These are phyloP conservation scores for Globisporangium nodosum DNA, from an alignment of 352 stramenopile genomes.

Conservation along the genomic window DNA sequence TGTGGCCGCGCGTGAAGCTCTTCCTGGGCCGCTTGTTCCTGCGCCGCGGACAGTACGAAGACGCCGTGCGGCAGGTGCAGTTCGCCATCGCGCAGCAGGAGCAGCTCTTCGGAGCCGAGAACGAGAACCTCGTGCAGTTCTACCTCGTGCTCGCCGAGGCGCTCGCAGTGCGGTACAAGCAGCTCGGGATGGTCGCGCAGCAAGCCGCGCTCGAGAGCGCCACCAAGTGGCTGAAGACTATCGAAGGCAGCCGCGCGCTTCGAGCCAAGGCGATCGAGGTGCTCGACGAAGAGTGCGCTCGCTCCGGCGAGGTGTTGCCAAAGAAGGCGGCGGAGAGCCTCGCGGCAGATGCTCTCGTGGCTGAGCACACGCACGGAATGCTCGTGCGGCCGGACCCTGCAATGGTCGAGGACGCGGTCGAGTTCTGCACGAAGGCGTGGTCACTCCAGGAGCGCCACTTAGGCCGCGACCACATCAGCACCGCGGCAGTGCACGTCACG, in stretches of 20 bases:
- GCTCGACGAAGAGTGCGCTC: constrained; percentile 19
- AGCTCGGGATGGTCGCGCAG: constrained; percentile 34
- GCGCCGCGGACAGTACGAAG: constrained; percentile 48
- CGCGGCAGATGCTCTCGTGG: constrained; percentile 29
- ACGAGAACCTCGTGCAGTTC: constrained; percentile 32
- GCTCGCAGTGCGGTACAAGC: constrained; percentile 46
- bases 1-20: constrained; percentile 39
- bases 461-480: constrained; percentile 50
- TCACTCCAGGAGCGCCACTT: constrained; percentile 41
- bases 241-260: constrained; percentile 37
- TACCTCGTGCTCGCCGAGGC: constrained; percentile 54
- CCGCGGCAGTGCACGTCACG: constrained; percentile 37
- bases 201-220: constrained; percentile 37
- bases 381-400: constrained; percentile 20
- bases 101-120: constrained; percentile 21
- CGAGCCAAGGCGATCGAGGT: constrained; percentile 38
- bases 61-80: constrained; percentile 40
- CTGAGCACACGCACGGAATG: constrained; percentile 29
- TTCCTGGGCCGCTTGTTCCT: constrained; percentile 50
- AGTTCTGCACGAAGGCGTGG: constrained; percentile 63
- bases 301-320: constrained; percentile 15
- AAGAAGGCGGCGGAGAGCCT: constrained; percentile 54
- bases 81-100: constrained; percentile 43
- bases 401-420: constrained; percentile 55
- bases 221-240: constrained; percentile 44